phyloP scores from a whole-genome alignment of 164 flowering plant species.

The Piper betle region DNA sequence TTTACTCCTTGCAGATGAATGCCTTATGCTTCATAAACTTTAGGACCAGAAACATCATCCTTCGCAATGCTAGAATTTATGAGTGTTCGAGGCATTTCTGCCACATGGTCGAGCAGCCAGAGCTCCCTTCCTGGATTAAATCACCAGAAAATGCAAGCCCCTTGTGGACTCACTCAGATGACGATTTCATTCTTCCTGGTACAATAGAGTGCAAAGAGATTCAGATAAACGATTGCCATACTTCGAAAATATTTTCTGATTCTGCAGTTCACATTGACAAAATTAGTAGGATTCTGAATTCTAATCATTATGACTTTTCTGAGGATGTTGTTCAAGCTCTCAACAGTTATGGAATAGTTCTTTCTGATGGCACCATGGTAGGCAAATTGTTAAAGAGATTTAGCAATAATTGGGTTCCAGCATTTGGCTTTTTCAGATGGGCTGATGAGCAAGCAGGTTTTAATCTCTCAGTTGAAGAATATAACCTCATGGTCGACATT shows the following conservation, averaged over 20 bases:
- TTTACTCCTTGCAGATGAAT: too few relatives aligned
- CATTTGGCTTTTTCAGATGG: conserved; percentile 58
- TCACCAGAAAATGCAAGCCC: conserved; percentile 8
- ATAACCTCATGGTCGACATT: conserved; percentile 41
- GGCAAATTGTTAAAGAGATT: conserved; percentile 37
- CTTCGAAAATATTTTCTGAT: neutral
- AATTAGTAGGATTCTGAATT: conserved; percentile 25
- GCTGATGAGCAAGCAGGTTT: conserved; percentile 29
- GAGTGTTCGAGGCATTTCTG: conserved; percentile 14
- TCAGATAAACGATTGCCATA: conserved; percentile 20
- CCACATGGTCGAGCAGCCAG: conserved; percentile 31
- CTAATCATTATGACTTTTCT: conserved; percentile 11
- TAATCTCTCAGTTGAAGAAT: conserved; percentile 22
- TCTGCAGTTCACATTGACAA: conserved; percentile 15
- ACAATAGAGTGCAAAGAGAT: conserved; percentile 3
- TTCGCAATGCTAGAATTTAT: neutral
- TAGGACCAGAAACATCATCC: too few relatives aligned
- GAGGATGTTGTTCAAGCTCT: conserved; percentile 32
- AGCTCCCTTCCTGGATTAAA: conserved; percentile 52
- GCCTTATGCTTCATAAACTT: too few relatives aligned
- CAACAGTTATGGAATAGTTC: conserved; percentile 12
- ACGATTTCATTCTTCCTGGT: conserved; percentile 45
- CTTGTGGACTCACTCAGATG: conserved; percentile 8
- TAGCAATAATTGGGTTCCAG: conserved; percentile 41
- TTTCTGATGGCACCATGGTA: conserved; percentile 21